These are phyloP conservation scores for Hibiscus mutabilis DNA, from an alignment of 345 rosid genomes.

Conservation along the genomic window DNA sequence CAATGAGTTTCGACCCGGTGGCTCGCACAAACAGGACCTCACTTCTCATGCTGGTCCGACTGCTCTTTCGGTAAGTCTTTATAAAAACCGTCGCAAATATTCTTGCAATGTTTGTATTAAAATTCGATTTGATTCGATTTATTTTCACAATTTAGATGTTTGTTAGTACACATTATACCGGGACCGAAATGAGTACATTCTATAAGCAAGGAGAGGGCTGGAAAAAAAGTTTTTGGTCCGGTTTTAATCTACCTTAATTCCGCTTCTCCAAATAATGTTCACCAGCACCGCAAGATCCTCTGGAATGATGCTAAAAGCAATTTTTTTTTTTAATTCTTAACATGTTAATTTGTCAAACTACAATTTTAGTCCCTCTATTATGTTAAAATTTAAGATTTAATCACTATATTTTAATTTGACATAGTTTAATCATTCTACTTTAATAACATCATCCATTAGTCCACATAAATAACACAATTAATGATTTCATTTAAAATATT, in stretches of 20 bases:
- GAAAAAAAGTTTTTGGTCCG: conserved; percentile 84
- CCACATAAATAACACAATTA: too few species aligned
- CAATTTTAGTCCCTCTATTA: too few species aligned
- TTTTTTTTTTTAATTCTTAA: conserved; percentile 19
- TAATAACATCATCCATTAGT: too few species aligned
- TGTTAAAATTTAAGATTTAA: too few species aligned
- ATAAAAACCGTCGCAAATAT: too few species aligned
- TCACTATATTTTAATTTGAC: too few species aligned
- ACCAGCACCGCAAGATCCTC: conserved; percentile 20
- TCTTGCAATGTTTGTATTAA: not conserved
- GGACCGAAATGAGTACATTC: conserved; percentile 46
- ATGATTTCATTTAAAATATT: too few species aligned
- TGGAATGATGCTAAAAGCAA: conserved; percentile 85
- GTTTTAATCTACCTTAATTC: conserved; percentile 67
- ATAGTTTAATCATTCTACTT: too few species aligned
- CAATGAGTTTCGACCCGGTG: conserved; percentile 56
- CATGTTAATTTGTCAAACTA: not conserved
- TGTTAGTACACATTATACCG: conserved; percentile 71
- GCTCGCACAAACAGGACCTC: conserved; percentile 80
- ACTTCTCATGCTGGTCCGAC: conserved; percentile 79
- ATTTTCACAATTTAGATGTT: conserved; percentile 54
- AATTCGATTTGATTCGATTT: not conserved
- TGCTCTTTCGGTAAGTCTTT: conserved; percentile 44
- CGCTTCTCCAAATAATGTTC: conserved; percentile 6
- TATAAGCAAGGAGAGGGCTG: conserved; percentile 53